Evolutionary conservation across 805 yeast species (phyloP), one percentile per base, ranked within the genome.

Genomic region (Starmerella cellae): DNA sequence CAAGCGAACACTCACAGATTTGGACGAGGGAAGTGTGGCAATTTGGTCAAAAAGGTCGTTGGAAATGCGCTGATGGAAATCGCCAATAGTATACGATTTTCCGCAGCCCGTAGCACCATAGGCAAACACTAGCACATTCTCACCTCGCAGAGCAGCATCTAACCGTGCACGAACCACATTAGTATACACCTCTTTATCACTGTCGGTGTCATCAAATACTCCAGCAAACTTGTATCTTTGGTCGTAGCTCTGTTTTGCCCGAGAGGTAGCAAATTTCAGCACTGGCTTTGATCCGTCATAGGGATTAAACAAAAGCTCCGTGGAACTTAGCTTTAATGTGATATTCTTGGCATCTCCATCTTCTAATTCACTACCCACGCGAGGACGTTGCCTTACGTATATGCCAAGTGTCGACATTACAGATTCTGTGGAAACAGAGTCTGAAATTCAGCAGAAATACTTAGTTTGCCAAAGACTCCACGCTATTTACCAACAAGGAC

Each of bases 91-190:
- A 58, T 80, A 84, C 0, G 96, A 87, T 57, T 87, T 87, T n/a
- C 97, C 97, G 60, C 96, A 87, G 0, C 97, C 97, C 0, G 97
- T 87, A 23, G 97, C 66, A 1, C 97, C 97, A 58, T 87, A 87
- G 0, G 97, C 96, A 65, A 87, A 87, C 0, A 87, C 83, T 0
- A 95, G 84, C 5, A 94, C 79, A 58, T 88, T 85, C 6, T 66
- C 82, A 0, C 96, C 97, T 47, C 82, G 91, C 33, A 87, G 59
- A 0, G 84, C 76, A 31, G 78, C 14, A 8, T 35, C 38, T 4
- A 35, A 6, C n/a, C 19, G 63, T 0, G 94, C 88, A 39, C 68
- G 65, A 0, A 94, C 74, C 1, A 94, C 82, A 24, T 61, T 59
- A 21, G 63, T 56, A 55, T 74, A 87, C 0, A 87, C 82, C 5